phyloP scores from a whole-genome alignment of 1,284 basidiomycete species.

The Malassezia sp. region DNA sequence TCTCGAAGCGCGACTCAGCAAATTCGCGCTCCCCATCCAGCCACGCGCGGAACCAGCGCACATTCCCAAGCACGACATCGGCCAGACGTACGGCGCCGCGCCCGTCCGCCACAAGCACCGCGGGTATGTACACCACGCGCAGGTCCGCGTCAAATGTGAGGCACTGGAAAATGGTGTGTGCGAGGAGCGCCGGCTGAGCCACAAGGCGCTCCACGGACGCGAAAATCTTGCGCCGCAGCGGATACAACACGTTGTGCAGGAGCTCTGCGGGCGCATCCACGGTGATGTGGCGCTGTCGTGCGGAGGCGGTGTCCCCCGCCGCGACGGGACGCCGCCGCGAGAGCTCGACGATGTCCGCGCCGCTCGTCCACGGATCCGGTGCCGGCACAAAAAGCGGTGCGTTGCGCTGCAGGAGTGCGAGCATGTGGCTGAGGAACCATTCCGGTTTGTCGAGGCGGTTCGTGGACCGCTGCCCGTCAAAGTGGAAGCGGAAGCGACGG shows the following conservation, averaged over 20 bases:
- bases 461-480: constrained; percentile 72
- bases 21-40: constrained; percentile 54
- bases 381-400: constrained; percentile 58
- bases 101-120: constrained; percentile 22
- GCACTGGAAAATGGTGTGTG: constrained; percentile 88
- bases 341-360: constrained; percentile 32
- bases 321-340: constrained; percentile 8
- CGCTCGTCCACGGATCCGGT: constrained; percentile 6
- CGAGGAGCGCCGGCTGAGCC: constrained; percentile 68
- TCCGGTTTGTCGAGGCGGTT: constrained; percentile 92
- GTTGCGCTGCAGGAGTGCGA: constrained; percentile 53
- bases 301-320: constrained; percentile 3
- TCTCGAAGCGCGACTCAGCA: constrained; percentile 65
- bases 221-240: constrained; percentile 29
- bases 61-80: constrained; percentile 66
- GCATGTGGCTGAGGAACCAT: constrained; percentile 86
- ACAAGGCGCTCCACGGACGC: constrained; percentile 59
- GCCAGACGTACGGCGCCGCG: constrained; percentile 40
- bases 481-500: constrained; percentile 87
- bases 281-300: constrained; percentile 2
- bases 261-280: constrained; percentile 35
- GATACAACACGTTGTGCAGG: constrained; percentile 28
- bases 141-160: constrained; percentile 74
- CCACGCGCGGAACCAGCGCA: constrained; percentile 84
- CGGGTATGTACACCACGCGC: constrained; percentile 35